Conservation (phyloP, 768 basidiomycete species). For the Rhodotorula toruloides region DNA sequence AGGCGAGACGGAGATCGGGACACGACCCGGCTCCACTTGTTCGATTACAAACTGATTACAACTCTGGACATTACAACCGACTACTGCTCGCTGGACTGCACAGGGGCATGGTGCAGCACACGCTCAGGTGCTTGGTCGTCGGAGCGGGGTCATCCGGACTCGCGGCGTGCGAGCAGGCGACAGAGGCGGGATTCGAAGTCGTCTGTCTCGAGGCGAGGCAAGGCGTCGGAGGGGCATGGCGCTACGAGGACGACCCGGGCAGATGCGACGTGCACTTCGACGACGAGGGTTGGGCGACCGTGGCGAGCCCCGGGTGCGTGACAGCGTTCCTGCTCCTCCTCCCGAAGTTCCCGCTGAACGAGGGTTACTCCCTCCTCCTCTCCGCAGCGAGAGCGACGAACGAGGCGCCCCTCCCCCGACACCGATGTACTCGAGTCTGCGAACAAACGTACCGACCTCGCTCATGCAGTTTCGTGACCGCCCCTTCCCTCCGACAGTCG, state of each 20-base stretch:
- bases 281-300: slow-evolving; percentile 6
- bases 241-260: slow-evolving; percentile 10
- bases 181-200: slow-evolving; percentile 15
- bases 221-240: slow-evolving; percentile 31
- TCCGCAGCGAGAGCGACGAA: not conserved
- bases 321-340: not conserved
- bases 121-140: not conserved
- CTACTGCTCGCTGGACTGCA: no score
- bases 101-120: no score
- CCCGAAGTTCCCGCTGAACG: slow-evolving; percentile 15
- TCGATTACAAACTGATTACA: no score
- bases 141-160: slow-evolving; percentile 19
- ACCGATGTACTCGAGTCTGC: not conserved
- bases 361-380: slow-evolving; percentile 18
- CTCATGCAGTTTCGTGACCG: slow-evolving; percentile 23
- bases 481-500: slow-evolving; percentile 1
- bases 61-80: no score
- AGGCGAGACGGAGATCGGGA: no score
- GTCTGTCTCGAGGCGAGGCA: slow-evolving; percentile 7
- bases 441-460: not conserved
- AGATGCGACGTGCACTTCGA: not conserved
- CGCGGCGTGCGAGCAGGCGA: slow-evolving; percentile 12
- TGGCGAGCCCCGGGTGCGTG: not conserved
- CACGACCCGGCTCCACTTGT: no score
- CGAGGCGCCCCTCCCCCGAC: not conserved